A percentile compares a stretch with the other conserved stretches of the same genome.
These are phyloP conservation scores for Tuber borchii DNA, from an alignment of 495 filamentous ascomycete genomes.

Conservation along the genomic window DNA sequence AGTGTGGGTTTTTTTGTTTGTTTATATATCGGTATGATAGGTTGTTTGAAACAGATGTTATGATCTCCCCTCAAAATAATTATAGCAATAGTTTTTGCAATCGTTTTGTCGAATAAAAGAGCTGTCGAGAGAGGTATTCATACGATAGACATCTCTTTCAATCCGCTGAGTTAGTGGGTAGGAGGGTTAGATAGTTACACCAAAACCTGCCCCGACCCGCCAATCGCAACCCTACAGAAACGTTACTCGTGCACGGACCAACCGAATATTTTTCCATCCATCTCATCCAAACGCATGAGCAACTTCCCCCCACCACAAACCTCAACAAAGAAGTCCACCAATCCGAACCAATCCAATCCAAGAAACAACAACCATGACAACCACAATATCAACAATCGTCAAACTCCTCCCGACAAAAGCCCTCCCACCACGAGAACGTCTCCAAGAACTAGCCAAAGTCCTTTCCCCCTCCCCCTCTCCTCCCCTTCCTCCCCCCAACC, in stretches of 20 bases:
- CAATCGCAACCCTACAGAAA: conserved; percentile 2
- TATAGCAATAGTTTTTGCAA: neutral
- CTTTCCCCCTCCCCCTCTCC: conserved; percentile 11
- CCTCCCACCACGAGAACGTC: conserved; percentile 24
- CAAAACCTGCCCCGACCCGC: neutral
- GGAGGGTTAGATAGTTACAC: neutral
- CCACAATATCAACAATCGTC: neutral
- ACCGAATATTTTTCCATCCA: conserved; percentile 2
- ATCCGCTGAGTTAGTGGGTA: neutral
- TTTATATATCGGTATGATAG: neutral
- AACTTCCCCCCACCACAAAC: conserved; percentile 20
- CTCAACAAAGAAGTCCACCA: neutral
- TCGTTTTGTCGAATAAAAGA: neutral
- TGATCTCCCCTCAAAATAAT: conserved; percentile 1
- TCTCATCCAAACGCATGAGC: neutral
- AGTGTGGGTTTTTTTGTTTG: conserved; percentile 12
- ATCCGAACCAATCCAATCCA: neutral
- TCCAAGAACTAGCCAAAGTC: conserved; percentile 36
- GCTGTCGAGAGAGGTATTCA: neutral
- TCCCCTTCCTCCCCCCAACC: conserved; percentile 5
- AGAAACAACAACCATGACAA: conserved; percentile 12
- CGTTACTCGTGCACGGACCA: conserved; percentile 8
- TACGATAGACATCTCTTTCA: neutral
- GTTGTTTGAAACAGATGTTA: neutral
- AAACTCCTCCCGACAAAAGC: conserved; percentile 4